Percentiles rank a stretch among this genome's conserved stretches.
Evolutionary conservation across 2,329 filamentous ascomycete species (phyloP).

Genomic region (Nothomitra cinnamomea): DNA sequence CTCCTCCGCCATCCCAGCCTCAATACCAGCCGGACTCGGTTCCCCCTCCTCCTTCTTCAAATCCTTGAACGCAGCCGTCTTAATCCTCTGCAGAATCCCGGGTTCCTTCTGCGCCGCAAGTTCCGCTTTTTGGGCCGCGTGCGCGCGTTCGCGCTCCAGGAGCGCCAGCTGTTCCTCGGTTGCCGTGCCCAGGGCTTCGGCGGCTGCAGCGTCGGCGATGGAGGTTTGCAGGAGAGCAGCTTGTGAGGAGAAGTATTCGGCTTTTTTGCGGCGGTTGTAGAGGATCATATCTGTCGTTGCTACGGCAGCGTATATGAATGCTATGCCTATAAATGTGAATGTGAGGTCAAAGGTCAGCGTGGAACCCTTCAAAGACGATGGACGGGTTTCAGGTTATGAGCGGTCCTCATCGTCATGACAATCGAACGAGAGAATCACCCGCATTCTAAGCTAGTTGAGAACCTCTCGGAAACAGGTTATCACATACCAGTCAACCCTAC

Average conservation of each 20-base stretch:
- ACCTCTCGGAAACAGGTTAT: neutral
- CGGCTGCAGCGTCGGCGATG: slow-evolving; percentile 26
- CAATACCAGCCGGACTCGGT: slow-evolving; percentile 9
- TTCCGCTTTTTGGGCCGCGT: slow-evolving; percentile 34
- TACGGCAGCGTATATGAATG: slow-evolving; percentile 43
- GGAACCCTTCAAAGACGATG: too few species aligned
- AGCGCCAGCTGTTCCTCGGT: slow-evolving; percentile 34
- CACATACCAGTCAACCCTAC: slow-evolving; percentile 19
- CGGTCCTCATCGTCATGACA: too few species aligned
- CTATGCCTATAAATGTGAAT: slow-evolving; percentile 30
- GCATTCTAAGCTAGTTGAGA: too few species aligned
- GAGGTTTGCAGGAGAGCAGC: slow-evolving; percentile 26
- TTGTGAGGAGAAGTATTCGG: slow-evolving; percentile 40
- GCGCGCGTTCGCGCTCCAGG: slow-evolving; percentile 42
- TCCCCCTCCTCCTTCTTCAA: slow-evolving; percentile 17
- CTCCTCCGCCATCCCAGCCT: neutral
- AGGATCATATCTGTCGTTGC: slow-evolving; percentile 48
- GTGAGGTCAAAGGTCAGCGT: neutral
- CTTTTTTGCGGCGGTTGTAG: slow-evolving; percentile 47
- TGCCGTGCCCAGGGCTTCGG: slow-evolving; percentile 26
- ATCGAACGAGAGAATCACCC: too few species aligned
- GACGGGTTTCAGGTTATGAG: too few species aligned
- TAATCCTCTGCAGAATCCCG: slow-evolving; percentile 14
- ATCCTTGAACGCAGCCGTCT: slow-evolving; percentile 18
- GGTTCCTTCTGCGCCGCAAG: slow-evolving; percentile 13